phyloP scores from a whole-genome alignment of 352 stramenopile species.

The Thalassiosira exigua region DNA sequence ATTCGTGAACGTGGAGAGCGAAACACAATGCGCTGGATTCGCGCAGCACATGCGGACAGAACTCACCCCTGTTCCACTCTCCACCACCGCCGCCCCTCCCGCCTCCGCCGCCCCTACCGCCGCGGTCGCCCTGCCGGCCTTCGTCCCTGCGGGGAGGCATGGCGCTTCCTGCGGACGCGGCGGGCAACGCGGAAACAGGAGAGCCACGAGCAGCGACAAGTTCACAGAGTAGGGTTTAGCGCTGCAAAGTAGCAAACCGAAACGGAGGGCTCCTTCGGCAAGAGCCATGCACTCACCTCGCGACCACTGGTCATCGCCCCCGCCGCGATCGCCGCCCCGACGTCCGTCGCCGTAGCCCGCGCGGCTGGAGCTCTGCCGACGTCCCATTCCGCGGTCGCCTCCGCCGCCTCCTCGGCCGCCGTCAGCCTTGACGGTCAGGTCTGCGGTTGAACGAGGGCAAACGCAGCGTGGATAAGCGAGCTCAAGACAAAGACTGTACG shows the following conservation, averaged over 20 bases:
- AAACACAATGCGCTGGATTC: background rate
- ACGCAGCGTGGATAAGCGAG: no score
- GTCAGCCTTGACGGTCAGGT: slow-evolving; percentile 63
- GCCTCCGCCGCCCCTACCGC: slow-evolving; percentile 28
- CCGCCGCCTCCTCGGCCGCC: slow-evolving; percentile 15
- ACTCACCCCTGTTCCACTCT: slow-evolving; percentile 48
- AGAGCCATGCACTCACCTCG: slow-evolving; percentile 9
- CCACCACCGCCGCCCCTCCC: slow-evolving; percentile 29
- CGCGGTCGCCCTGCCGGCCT: slow-evolving; percentile 23
- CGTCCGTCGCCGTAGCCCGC: slow-evolving; percentile 33
- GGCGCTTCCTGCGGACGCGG: slow-evolving; percentile 1
- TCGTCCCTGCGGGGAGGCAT: slow-evolving; percentile 11
- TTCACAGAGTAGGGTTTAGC: no score
- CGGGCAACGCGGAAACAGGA: background rate
- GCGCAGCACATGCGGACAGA: background rate
- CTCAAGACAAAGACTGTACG: no score
- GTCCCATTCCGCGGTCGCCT: slow-evolving; percentile 22
- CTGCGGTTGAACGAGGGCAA: no score
- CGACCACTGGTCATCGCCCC: slow-evolving; percentile 26
- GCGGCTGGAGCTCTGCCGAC: slow-evolving; percentile 21
- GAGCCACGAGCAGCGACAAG: background rate
- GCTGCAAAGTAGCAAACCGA: background rate
- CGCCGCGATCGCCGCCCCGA: slow-evolving; percentile 41
- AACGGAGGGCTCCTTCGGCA: background rate
- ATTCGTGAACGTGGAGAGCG: no score